These are phyloP conservation scores for Setaria viridis DNA, from an alignment of 202 grass and related monocot species.

Conservation along the genomic window DNA sequence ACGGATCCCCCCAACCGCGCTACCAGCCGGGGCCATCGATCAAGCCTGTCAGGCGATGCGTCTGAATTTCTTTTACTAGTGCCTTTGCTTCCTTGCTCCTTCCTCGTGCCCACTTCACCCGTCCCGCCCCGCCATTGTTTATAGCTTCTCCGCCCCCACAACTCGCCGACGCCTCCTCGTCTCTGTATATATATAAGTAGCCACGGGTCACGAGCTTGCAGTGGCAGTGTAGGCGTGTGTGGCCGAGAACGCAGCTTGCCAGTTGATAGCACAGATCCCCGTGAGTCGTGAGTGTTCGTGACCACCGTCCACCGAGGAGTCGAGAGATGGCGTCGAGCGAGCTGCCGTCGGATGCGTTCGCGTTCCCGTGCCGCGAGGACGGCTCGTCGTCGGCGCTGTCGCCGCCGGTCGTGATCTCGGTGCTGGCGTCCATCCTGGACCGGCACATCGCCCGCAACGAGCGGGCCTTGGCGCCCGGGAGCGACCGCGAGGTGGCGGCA, in stretches of 20 bases:
- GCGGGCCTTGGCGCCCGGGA: background rate
- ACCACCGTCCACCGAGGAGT: background rate
- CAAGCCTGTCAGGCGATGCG: slow-evolving; percentile 3
- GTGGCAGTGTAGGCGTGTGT: background rate
- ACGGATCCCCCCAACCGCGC: slow-evolving; percentile 49
- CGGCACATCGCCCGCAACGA: slow-evolving; percentile 81
- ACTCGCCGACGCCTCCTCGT: background rate
- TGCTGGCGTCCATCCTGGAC: slow-evolving; percentile 84
- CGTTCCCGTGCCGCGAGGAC: slow-evolving; percentile 43
- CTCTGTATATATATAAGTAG: slow-evolving; percentile 26
- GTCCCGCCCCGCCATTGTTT: slow-evolving; percentile 37
- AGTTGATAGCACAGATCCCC: slow-evolving; percentile 25
- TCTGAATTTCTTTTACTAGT: slow-evolving; percentile 34
- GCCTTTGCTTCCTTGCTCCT: slow-evolving; percentile 42
- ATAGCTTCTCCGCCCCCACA: slow-evolving; percentile 41
- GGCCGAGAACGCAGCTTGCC: slow-evolving; percentile 12
- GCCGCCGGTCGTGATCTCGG: slow-evolving; percentile 63
- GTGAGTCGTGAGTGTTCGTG: slow-evolving; percentile 3
- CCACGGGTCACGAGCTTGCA: background rate
- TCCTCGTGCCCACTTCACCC: slow-evolving; percentile 47
- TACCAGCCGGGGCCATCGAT: slow-evolving; percentile 23
- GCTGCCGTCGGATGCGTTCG: slow-evolving; percentile 49
- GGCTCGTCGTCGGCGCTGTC: slow-evolving; percentile 31
- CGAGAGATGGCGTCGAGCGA: slow-evolving; percentile 56
- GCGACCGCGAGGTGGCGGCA: background rate